These are phyloP conservation scores for Diaporthe humulicola DNA, from an alignment of 2,329 filamentous ascomycete genomes.

Conservation along the genomic window DNA sequence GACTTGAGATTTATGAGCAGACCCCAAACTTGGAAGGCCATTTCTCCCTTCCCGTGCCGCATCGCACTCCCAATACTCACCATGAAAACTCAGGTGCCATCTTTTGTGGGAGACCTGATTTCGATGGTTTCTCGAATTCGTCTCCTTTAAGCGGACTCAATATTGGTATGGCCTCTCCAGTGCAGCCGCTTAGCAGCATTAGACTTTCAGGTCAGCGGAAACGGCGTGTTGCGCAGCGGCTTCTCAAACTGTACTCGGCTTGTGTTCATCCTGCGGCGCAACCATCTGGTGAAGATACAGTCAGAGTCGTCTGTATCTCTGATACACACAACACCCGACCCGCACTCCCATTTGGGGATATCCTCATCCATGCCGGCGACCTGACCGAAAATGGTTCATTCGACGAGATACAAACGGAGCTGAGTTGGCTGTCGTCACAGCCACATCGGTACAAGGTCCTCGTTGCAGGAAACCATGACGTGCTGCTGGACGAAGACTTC, in stretches of 20 bases:
- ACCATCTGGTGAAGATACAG: background rate
- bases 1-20: background rate
- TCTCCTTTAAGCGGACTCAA: fast-evolving
- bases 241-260: background rate
- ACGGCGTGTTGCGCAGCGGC: background rate
- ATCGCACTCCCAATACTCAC: background rate
- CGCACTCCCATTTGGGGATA: constrained; percentile 52
- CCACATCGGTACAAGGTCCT: constrained; percentile 53
- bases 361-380: constrained; percentile 58
- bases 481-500: constrained; percentile 40
- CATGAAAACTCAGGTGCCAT: background rate
- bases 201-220: background rate
- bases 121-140: background rate
- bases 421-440: constrained; percentile 52
- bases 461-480: constrained; percentile 46
- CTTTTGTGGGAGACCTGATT: background rate
- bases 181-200: background rate
- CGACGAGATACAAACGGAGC: constrained; percentile 52
- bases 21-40: background rate
- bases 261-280: background rate
- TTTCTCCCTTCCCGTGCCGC: background rate
- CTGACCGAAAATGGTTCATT: constrained; percentile 54
- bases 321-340: constrained; percentile 56
- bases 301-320: constrained; percentile 53
- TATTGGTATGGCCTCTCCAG: background rate